Base-by-base conservation (phyloP, 2,329 filamentous ascomycete genomes). In the Hypocrella siamensis region DNA sequence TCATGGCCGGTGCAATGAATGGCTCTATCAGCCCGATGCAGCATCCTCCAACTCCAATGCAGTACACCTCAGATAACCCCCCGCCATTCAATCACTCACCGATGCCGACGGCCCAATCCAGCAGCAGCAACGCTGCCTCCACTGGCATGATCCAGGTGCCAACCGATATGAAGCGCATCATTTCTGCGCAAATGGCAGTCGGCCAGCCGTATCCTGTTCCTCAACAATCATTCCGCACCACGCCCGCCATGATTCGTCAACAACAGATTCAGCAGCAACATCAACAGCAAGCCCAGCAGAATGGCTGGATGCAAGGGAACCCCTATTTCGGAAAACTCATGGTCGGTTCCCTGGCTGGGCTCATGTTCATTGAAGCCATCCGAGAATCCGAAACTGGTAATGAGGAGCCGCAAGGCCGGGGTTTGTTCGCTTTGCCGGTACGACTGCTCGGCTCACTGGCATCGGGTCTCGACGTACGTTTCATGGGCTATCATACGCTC, bases 341-440 rank as follows among this genome's bases (percentile, higher is more conserved):
- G 82, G 75, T 94, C 5, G 88, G 88, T 26, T 88, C 86, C 14
- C 68, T 96, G 36, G 88, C 86, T 17, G 85, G 84, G 11, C 63
- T 96, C 14, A 93, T 96, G 86, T 68, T 94, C 21, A 58, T 93
- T 42, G 85, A 94, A 56, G 84, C 83, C 1, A 64, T 86, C 34
- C 65, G 67, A 22, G 70, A 79, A 48, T 59, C 75, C 42, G 70
- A 84, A 54, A 55, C 72, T 49, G 69, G 72, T 44, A 68, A 65
- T 29, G 75, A 80, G 31, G 65, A 65, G 2, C 63, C 75, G 5
- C 63, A 72, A 31, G 77, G 77, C 28, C 70, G 73, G 24, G 79
- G 79, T 3, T 63, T 86, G 11, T 68, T 73, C 38, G 70, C 73
- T 16, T 36, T 81, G 14, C 79, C 79, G 1, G 40, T 75, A 17